Evolutionary conservation across 768 basidiomycete species (phyloP), one percentile per base, ranked within the genome.

Genomic region (Pleurotus salmoneostramineus): DNA sequence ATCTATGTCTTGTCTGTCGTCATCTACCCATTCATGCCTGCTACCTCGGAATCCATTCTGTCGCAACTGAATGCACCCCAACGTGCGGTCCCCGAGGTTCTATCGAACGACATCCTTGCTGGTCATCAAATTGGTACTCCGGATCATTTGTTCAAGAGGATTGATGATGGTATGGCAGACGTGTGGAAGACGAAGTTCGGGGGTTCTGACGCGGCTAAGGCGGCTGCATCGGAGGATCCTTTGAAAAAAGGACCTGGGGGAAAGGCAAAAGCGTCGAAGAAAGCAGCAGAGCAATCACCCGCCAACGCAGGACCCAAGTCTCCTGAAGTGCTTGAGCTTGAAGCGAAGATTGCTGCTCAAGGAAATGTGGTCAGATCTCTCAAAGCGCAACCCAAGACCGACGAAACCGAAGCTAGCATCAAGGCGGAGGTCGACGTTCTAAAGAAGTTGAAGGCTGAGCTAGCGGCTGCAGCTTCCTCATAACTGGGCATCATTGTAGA

Each of bases 21-120:
- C 63, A 72, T 93, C 62, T 89, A 95, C 68, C 96, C 97, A 0
- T 99, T 93, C 85, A 98, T 99, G 95, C 97, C 97, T 42, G 80
- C 87, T 10, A 96, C 92, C 0, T 86, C 89, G 36, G 84, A 83
- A 27, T 78, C 85, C 2, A 95, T 99, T 62, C 79, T 96, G 56
- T 66, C 70, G 15, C 97, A 99, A 66, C 82, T 98, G 61, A 93
- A 97, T 66, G 95, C 94, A 0, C 94, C 94, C 1, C 81, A 89
- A 4, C 87, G 96, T 34, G 76, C 81, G 6, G 87, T 96, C 2
- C 91, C 96, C 1, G 80, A 80, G 57, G 77, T 77, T 6, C 75
- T 97, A 62, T 75, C 81, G 4, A 85, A 83, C 63, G 97, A 98
- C 68, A 86, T 99, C 60, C 81, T 98, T 44, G 82, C 84, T 0